Evolutionary conservation across 768 basidiomycete genomes (phyloP), one percentile per base, ranked within the genome.

Genomic region (Tulasnella sp.): DNA sequence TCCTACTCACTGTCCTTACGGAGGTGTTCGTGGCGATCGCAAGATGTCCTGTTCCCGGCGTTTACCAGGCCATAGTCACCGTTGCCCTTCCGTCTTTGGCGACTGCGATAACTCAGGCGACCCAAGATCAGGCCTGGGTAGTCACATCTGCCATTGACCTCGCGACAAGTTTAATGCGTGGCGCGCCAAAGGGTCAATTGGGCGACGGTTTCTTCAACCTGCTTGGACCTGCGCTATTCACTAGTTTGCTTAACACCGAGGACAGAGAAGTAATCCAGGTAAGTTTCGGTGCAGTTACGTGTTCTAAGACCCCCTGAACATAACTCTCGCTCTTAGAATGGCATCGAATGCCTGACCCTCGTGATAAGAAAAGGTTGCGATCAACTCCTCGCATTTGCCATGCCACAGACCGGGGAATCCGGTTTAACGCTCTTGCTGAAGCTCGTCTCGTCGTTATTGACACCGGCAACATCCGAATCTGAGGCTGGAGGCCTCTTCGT

Each of bases 401-500:
- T 44, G 78, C 78, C 78, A 34, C 41, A 34, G 31, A 88, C 86
- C 40, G 93, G 94, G 31, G 90, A 91, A 82, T 90, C 90, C 40
- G 97, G 97, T 20, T 89, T 98, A 14, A 91, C 93, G 48, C 89
- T 92, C 81, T 89, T 94, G 22, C 88, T 98, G 72, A 88, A 89
- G 18, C 87, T 98, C 60, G 91, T 98, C 48, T 95, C 93, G 40
- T 91, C 90, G 81, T 90, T 94, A 72, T 88, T 99, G 40, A 90
- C 92, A 80, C 89, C 88, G 0, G 90, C 88, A 81, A 79, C 77
- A 41, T 72, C 64, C 72, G 91, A 94, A 82, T 94, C 96, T 81
- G 98, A 99, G 85, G 93, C 96, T 0, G 96, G 94, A 58, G 97
- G 97, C 14, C 90, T 99, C 31, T 93, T 94, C 77, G 93, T 98